phyloP scores from a whole-genome alignment of 176 grass and related monocot genomes.

The Musa beccarii region DNA sequence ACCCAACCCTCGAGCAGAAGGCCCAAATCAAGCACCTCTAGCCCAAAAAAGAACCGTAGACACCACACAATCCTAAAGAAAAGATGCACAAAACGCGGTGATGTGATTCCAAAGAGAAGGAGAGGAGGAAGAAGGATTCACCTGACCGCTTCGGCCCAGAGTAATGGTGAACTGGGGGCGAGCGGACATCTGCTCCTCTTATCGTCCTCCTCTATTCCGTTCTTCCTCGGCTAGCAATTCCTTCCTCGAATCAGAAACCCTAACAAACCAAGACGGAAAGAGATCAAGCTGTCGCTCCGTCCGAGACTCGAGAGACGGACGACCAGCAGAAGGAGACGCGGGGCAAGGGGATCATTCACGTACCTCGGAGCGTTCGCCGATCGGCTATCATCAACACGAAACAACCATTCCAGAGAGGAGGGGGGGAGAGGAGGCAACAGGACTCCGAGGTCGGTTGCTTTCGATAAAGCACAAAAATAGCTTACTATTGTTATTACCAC shows the following conservation, averaged over 20 bases:
- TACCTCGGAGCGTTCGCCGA: not conserved
- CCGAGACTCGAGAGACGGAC: not conserved
- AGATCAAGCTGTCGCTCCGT: not conserved
- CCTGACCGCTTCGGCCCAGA: conserved; percentile 7
- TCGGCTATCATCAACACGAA: not conserved
- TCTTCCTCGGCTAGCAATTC: not conserved
- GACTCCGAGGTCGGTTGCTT: too few relatives aligned
- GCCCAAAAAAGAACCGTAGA: too few relatives aligned
- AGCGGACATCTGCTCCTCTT: conserved; percentile 1
- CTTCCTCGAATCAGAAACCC: not conserved
- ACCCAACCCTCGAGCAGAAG: too few relatives aligned
- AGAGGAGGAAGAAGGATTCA: not conserved
- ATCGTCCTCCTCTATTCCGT: too few relatives aligned
- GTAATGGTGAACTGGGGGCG: conserved; percentile 11
- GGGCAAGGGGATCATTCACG: not conserved
- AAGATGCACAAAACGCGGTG: not conserved
- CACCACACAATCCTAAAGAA: not conserved
- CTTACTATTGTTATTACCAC: too few relatives aligned
- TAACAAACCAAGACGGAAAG: not conserved
- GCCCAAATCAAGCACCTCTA: too few relatives aligned
- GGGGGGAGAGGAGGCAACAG: not conserved
- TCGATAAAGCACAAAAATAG: too few relatives aligned
- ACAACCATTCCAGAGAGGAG: not conserved
- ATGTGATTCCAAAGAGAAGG: not conserved
- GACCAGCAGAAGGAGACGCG: not conserved